A percentile compares a stretch with the other conserved stretches of the same genome.
Conservation (phyloP, 2,329 filamentous ascomycete genomes). For the Pezizomycotina sp. region DNA sequence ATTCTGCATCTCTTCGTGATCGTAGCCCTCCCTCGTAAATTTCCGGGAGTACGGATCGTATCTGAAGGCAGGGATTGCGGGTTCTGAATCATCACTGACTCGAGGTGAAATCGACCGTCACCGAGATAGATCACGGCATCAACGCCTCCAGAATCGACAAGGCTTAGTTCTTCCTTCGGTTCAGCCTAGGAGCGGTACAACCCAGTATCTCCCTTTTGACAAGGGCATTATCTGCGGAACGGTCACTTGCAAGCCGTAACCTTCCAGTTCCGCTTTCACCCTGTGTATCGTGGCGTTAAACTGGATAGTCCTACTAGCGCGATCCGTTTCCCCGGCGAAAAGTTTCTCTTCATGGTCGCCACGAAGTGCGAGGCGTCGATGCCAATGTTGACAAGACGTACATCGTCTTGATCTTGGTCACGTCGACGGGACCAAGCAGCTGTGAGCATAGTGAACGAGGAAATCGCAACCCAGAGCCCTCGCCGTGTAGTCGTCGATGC, state of each 20-base stretch:
- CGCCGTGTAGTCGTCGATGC: constrained; percentile 96
- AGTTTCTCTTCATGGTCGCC: constrained; percentile 75
- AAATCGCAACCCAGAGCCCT: constrained; percentile 85
- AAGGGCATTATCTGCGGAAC: constrained; percentile 86
- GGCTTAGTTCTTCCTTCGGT: constrained; percentile 35
- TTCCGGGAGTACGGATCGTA: constrained; percentile 94
- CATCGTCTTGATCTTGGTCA: constrained; percentile 90
- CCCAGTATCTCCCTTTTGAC: constrained; percentile 87
- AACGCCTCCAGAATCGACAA: constrained; percentile 35
- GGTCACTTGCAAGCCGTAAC: constrained; percentile 52
- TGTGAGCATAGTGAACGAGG: constrained; percentile 91
- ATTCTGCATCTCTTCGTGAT: constrained; percentile 75
- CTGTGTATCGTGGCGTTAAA: constrained; percentile 96
- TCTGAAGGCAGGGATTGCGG: constrained; percentile 74
- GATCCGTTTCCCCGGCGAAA: constrained; percentile 66
- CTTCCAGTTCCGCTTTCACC: constrained; percentile 59
- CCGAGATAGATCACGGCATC: constrained; percentile 78
- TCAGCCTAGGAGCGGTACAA: constrained; percentile 73
- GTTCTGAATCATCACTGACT: constrained; percentile 98
- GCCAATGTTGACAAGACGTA: constrained; percentile 95
- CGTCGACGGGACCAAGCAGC: constrained; percentile 84
- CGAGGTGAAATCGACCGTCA: constrained; percentile 86
- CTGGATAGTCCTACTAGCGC: constrained; percentile 91
- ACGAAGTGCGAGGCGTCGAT: constrained; percentile 83
- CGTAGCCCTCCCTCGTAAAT: constrained; percentile 79